Conservation (phyloP, 2,329 filamentous ascomycete genomes). For the Stemphylium beticola region DNA sequence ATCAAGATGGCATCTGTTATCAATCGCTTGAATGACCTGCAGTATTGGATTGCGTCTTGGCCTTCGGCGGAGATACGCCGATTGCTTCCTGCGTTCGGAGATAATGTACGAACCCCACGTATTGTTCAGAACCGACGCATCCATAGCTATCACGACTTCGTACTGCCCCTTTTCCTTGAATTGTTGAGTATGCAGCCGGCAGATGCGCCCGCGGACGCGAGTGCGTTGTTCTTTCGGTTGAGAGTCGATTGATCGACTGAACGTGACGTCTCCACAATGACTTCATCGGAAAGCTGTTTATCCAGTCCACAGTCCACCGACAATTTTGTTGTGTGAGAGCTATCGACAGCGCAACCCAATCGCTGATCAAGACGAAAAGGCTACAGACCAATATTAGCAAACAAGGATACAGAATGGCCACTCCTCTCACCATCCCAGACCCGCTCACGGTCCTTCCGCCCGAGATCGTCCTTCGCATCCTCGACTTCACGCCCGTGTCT, state of each 20-base stretch:
- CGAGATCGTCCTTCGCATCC: constrained; percentile 14
- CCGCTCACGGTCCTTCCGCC: constrained; percentile 12
- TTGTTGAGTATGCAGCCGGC: neutral
- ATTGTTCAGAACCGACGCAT: neutral
- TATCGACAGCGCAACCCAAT: neutral
- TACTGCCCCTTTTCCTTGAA: neutral
- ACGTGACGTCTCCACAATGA: constrained; percentile 17
- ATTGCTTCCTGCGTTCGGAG: neutral
- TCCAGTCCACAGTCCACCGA: neutral
- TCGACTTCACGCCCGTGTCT: constrained; percentile 11
- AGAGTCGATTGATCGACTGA: neutral
- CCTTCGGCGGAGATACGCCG: too few species aligned
- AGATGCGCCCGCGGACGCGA: neutral
- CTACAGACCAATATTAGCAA: neutral
- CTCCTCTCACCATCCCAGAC: neutral
- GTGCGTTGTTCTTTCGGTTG: neutral
- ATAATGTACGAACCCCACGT: neutral
- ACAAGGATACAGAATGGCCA: neutral
- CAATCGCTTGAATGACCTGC: neutral
- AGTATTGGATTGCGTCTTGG: too few species aligned
- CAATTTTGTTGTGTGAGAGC: constrained; percentile 1
- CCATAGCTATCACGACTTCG: neutral
- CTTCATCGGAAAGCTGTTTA: constrained; percentile 10
- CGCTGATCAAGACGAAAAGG: neutral
- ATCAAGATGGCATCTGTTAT: neutral